A percentile compares a stretch with the other conserved stretches of the same genome.
Evolutionary conservation across 1,139 yeast genomes (phyloP).

Genomic region (Blastobotrys malaysiensis): DNA sequence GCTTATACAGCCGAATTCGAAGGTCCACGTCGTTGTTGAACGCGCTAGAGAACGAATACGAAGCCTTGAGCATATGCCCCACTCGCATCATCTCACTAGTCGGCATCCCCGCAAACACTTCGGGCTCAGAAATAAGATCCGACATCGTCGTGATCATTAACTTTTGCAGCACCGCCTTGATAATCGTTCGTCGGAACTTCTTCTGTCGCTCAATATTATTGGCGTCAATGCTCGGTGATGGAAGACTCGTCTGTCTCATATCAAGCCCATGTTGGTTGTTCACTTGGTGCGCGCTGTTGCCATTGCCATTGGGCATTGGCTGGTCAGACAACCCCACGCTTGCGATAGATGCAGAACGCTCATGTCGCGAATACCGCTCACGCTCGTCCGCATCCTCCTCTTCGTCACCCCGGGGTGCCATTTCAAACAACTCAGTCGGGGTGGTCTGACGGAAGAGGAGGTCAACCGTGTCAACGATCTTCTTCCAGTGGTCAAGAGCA

Average conservation of each 20-base stretch:
- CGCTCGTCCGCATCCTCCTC: constrained; percentile 6
- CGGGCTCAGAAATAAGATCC: constrained; percentile 63
- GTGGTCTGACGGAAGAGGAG: constrained; percentile 75
- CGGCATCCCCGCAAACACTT: constrained; percentile 67
- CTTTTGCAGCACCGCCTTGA: constrained; percentile 85
- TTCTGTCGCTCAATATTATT: constrained; percentile 16
- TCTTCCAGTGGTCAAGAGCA: constrained; percentile 64
- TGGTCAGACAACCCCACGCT: constrained; percentile 9
- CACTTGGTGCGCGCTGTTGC: neutral
- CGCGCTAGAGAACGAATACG: constrained; percentile 76
- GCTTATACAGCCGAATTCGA: constrained; percentile 81
- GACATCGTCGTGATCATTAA: constrained; percentile 82
- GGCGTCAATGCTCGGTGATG: neutral
- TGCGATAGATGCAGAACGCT: constrained; percentile 10
- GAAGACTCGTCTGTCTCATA: neutral
- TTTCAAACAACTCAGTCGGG: constrained; percentile 73
- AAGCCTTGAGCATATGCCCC: constrained; percentile 54
- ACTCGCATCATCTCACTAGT: constrained; percentile 54
- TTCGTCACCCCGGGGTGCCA: constrained; percentile 9
- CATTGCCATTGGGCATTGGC: constrained; percentile 1
- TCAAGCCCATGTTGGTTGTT: constrained; percentile 1
- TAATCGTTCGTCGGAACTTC: constrained; percentile 73
- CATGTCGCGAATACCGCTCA: constrained; percentile 4
- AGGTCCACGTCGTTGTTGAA: constrained; percentile 88
- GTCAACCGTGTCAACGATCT: constrained; percentile 57